Conservation (phyloP, 2,329 filamentous ascomycete species). For the Nemania sp. region DNA sequence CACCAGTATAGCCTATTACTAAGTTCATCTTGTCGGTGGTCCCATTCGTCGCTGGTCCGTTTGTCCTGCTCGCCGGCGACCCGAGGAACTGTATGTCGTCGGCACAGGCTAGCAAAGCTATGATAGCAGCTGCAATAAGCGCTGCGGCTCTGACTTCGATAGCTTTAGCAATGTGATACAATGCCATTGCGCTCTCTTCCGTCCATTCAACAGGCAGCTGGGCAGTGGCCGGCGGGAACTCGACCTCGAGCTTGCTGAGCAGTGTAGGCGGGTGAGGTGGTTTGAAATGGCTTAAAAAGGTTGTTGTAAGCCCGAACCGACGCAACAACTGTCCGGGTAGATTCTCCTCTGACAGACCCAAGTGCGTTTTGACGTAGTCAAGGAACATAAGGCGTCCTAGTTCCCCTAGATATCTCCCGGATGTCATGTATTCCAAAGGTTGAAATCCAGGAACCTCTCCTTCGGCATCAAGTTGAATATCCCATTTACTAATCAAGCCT, state of each 20-base stretch:
- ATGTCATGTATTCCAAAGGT: conserved; percentile 83
- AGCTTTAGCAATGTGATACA: conserved; percentile 69
- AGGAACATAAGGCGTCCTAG: conserved; percentile 71
- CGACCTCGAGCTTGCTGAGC: conserved; percentile 51
- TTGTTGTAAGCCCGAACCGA: conserved; percentile 68
- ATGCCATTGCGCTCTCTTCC: conserved; percentile 56
- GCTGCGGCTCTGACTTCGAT: conserved; percentile 74
- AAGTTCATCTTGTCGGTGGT: conserved; percentile 52
- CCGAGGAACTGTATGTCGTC: conserved; percentile 60
- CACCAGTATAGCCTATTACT: conserved; percentile 78
- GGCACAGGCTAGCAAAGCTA: conserved; percentile 70
- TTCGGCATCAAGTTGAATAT: conserved; percentile 65
- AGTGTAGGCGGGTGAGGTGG: conserved; percentile 53
- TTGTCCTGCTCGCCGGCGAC: conserved; percentile 12
- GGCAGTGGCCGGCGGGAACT: conserved; percentile 56
- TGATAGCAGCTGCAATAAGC: conserved; percentile 71
- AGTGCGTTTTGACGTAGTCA: conserved; percentile 59
- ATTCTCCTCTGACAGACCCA: conserved; percentile 45
- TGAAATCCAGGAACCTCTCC: conserved; percentile 77
- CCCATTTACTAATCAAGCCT: conserved; percentile 71
- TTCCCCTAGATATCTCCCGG: conserved; percentile 77
- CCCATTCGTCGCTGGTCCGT: conserved; percentile 8
- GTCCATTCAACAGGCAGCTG: conserved; percentile 64
- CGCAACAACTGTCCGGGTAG: conserved; percentile 60
- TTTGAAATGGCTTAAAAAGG: conserved; percentile 71